Percentiles rank a stretch among this genome's conserved stretches.
Conservation (phyloP, 345 rosid species). For the Luvunga scandens region DNA sequence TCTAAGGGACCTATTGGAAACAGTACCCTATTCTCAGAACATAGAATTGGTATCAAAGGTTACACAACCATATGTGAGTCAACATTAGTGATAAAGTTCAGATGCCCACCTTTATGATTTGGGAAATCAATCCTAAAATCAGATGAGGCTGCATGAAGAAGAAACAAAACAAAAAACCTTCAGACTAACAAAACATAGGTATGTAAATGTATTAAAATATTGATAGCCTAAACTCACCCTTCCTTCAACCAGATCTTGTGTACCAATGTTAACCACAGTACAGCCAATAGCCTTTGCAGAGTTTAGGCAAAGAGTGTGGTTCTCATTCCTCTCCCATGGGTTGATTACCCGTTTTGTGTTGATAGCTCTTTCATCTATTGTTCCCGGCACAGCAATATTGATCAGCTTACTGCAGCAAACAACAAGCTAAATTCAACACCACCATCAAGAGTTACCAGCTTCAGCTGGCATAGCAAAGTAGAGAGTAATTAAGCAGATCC, state of each 20-base stretch:
- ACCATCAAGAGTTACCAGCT: conserved; percentile 12
- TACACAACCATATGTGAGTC: background rate
- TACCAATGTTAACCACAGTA: conserved; percentile 78
- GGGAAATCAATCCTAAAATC: conserved; percentile 86
- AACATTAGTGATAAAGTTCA: background rate
- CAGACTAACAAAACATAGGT: background rate
- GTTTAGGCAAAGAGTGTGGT: conserved; percentile 92
- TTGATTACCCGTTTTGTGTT: conserved; percentile 79
- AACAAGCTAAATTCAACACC: conserved; percentile 18
- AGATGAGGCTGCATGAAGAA: conserved; percentile 72
- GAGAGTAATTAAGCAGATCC: conserved; percentile 13
- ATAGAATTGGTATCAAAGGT: background rate
- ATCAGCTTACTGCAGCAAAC: conserved; percentile 68
- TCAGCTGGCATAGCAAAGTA: background rate
- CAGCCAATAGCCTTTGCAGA: conserved; percentile 93
- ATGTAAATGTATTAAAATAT: conserved; percentile 13
- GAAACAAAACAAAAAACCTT: conserved; percentile 9
- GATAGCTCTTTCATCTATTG: conserved; percentile 90
- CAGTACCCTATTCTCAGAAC: background rate
- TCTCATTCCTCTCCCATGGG: conserved; percentile 93
- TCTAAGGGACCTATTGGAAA: background rate
- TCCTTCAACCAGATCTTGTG: conserved; percentile 86
- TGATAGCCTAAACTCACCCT: conserved; percentile 49
- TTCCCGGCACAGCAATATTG: conserved; percentile 87
- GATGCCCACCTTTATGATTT: conserved; percentile 82